Base-by-base conservation (phyloP, 495 filamentous ascomycete genomes). In the Aspergillus sclerotioniger region DNA sequence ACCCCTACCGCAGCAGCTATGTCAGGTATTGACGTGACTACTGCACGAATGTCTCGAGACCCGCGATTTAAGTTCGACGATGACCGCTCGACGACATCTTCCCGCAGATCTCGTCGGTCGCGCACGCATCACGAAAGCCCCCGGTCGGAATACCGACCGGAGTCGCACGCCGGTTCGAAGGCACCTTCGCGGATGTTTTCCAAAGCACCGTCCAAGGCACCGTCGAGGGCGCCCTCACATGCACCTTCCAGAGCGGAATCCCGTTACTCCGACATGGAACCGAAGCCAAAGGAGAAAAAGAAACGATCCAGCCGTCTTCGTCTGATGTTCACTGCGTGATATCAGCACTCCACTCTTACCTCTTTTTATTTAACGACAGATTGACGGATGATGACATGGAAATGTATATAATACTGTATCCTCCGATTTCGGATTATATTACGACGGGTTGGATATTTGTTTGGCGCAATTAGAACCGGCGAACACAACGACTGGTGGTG, bases 1-100 rank as follows among this genome's bases (percentile, higher is more conserved):
- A 94, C 89, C 19, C 88, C 88, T 5, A 81, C 81, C 25, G 92
- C 92, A 0, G 84, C 85, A 52, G 78, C 81, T 52, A 78, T 87
- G 67, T 81, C 78, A 0, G 78, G 79, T 29, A 72, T 82, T 21
- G 76, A 80, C 47, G 62, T 79, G 8, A 71, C 69, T 3, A 76
- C 71, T 2, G 75, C 75, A 0, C 63, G 70, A 8, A 60, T 67
- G 31, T 47, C 60, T 12, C 62, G 69, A 6, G 74, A 76, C 19
- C 71, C 72, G 2, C 71, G 76, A 6, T 76, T 73, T 60, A 73
- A 72, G 31, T 76, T 70, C 35, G 63, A 72, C 17, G 75, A 76
- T n/a, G 72, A 72, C 17, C 57, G 33, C 3, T 77, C 74, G 4
- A 63, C 67, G 52, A 67, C 72, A 13, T 72, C 70, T 4, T 76